A percentile compares a stretch with the other conserved stretches of the same genome.
Evolutionary conservation across 345 rosid genomes (phyloP).

Genomic region (Bruguiera sexangula): DNA sequence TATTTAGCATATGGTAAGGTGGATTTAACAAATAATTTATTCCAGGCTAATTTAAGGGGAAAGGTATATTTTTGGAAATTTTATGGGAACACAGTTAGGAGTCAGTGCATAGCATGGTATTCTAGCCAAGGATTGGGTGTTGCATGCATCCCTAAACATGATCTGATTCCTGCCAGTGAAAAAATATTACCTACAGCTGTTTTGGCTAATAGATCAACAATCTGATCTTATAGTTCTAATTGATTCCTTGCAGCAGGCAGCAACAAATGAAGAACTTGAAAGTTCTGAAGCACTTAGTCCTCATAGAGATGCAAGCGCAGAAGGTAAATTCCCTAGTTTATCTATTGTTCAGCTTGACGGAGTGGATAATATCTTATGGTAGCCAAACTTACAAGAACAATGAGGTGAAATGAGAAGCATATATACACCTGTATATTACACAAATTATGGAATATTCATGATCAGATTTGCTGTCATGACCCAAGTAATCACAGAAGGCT

Average conservation of each 20-base stretch:
- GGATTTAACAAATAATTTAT: not conserved
- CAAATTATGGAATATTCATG: not conserved
- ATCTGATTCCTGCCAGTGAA: not conserved
- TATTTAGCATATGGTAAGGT: not conserved
- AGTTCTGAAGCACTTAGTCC: slow-evolving; percentile 30
- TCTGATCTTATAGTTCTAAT: slow-evolving; percentile 15
- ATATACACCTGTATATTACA: not conserved
- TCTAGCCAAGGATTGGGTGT: not conserved
- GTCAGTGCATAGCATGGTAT: not conserved
- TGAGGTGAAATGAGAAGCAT: not conserved
- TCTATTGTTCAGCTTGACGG: not conserved
- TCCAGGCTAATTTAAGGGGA: too few relatives aligned
- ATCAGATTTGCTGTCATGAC: too few relatives aligned
- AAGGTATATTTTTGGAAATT: not conserved
- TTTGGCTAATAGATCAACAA: not conserved
- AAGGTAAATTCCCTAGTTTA: slow-evolving; percentile 42
- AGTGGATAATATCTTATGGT: not conserved
- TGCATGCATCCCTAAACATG: not conserved
- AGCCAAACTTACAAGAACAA: not conserved
- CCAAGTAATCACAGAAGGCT: not conserved
- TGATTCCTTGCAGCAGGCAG: slow-evolving; percentile 40
- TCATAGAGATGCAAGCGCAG: slow-evolving; percentile 31
- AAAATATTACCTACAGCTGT: not conserved
- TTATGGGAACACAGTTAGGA: too few relatives aligned
- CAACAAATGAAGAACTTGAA: slow-evolving; percentile 38